phyloP scores from a whole-genome alignment of 352 stramenopile species.

The Phytophthora colocasiae region DNA sequence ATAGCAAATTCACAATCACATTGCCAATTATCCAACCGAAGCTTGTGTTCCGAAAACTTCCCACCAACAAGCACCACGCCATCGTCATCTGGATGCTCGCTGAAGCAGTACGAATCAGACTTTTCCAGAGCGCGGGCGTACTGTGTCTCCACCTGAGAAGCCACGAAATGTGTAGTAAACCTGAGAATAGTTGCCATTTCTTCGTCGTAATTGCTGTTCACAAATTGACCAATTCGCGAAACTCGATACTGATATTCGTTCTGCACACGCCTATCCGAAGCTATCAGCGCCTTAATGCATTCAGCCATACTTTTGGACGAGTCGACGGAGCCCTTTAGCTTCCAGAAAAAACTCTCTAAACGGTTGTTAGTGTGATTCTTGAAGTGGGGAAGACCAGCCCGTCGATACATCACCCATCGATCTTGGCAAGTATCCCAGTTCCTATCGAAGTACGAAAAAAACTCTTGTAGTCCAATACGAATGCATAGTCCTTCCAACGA shows the following conservation, averaged over 20 bases:
- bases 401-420: slow-evolving; percentile 26
- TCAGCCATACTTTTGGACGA: too few species aligned
- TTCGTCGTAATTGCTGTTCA: slow-evolving; percentile 24
- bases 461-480: background rate
- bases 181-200: slow-evolving; percentile 23
- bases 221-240: background rate
- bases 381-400: slow-evolving; percentile 29
- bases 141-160: slow-evolving; percentile 16
- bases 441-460: slow-evolving; percentile 30
- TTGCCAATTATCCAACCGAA: background rate
- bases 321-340: slow-evolving; percentile 17
- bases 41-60: background rate
- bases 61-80: background rate
- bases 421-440: slow-evolving; percentile 35
- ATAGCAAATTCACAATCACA: slow-evolving; percentile 1
- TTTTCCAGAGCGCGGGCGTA: background rate
- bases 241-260: slow-evolving; percentile 22
- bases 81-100: background rate
- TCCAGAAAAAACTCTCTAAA: slow-evolving; percentile 31
- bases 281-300: slow-evolving; percentile 8
- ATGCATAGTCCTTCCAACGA: too few species aligned
- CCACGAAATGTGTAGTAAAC: slow-evolving; percentile 28
- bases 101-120: background rate
- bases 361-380: slow-evolving; percentile 45
- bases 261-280: background rate